Evolutionary conservation across 2,329 filamentous ascomycete genomes (phyloP).

Genomic region (Dactylonectria macrodidyma): DNA sequence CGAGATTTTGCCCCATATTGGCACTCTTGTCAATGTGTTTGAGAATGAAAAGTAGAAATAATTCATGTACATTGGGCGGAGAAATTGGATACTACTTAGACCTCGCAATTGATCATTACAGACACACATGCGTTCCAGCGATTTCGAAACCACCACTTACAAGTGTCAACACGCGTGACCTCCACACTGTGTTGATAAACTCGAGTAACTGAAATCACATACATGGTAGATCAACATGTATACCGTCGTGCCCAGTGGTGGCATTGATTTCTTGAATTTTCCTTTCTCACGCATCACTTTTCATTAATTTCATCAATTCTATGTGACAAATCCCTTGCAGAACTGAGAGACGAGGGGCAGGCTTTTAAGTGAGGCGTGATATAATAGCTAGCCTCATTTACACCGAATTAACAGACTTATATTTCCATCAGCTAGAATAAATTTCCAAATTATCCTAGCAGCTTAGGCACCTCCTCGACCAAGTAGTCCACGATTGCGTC

Average conservation of each 20-base stretch:
- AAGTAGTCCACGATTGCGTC: conserved; percentile 70
- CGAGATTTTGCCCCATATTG: conserved; percentile 59
- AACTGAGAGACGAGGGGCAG: too few species aligned
- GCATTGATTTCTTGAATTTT: too few species aligned
- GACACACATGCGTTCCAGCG: neutral
- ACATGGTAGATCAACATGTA: too few species aligned
- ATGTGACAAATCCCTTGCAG: too few species aligned
- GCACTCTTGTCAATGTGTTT: conserved; percentile 57
- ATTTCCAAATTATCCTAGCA: conserved; percentile 15
- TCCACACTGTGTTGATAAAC: too few species aligned
- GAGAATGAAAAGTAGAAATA: conserved; percentile 41
- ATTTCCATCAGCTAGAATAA: neutral
- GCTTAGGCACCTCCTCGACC: conserved; percentile 57
- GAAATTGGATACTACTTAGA: neutral
- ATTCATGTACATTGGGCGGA: neutral
- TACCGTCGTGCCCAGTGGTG: too few species aligned
- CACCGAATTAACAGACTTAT: neutral
- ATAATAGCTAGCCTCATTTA: neutral
- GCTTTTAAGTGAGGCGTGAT: neutral
- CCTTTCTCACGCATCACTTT: too few species aligned
- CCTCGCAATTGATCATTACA: neutral
- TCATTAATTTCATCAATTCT: too few species aligned
- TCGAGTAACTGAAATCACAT: too few species aligned
- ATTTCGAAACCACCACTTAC: neutral
- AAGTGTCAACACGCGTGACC: too few species aligned